phyloP scores from a whole-genome alignment of 352 stramenopile genomes.

The Phytophthora idaei region DNA sequence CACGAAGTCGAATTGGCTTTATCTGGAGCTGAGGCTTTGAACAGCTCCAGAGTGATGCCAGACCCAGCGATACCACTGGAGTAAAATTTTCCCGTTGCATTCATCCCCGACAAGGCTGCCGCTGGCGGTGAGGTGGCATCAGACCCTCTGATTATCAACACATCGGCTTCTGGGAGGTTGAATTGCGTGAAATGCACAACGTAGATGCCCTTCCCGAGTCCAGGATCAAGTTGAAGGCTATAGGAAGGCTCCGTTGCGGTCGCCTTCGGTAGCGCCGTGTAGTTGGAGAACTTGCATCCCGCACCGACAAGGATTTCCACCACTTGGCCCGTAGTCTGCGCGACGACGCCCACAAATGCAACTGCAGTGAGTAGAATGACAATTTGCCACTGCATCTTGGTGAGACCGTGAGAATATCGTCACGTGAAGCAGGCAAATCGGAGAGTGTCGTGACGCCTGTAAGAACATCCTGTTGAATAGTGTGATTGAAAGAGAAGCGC shows the following conservation, averaged over 20 bases:
- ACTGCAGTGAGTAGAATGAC: constrained; percentile 16
- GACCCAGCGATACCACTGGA: constrained; percentile 48
- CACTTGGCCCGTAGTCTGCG: constrained; percentile 24
- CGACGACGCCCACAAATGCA: constrained; percentile 1
- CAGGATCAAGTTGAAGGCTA: constrained; percentile 48
- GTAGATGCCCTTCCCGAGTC: constrained; percentile 60
- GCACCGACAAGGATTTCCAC: constrained; percentile 43
- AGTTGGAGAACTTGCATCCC: constrained; percentile 66
- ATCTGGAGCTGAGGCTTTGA: constrained; percentile 12
- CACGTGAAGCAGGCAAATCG: constrained; percentile 25
- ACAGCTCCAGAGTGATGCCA: constrained; percentile 49
- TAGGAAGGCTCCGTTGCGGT: constrained; percentile 37
- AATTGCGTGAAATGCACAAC: constrained; percentile 67
- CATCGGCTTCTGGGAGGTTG: constrained; percentile 52
- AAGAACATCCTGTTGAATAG: neutral
- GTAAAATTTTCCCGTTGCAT: constrained; percentile 63
- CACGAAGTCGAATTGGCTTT: constrained; percentile 32
- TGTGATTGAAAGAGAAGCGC: neutral
- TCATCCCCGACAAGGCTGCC: constrained; percentile 45
- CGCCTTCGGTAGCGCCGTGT: constrained; percentile 35
- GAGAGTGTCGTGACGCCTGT: constrained; percentile 31
- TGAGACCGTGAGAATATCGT: constrained; percentile 4
- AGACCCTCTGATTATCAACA: constrained; percentile 45
- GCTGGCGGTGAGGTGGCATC: constrained; percentile 23
- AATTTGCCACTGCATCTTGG: constrained; percentile 25